Evolutionary conservation across 2,329 filamentous ascomycete species (phyloP), one percentile per base, ranked within the genome.

Genomic region (Aspergillus pseudotamarii): DNA sequence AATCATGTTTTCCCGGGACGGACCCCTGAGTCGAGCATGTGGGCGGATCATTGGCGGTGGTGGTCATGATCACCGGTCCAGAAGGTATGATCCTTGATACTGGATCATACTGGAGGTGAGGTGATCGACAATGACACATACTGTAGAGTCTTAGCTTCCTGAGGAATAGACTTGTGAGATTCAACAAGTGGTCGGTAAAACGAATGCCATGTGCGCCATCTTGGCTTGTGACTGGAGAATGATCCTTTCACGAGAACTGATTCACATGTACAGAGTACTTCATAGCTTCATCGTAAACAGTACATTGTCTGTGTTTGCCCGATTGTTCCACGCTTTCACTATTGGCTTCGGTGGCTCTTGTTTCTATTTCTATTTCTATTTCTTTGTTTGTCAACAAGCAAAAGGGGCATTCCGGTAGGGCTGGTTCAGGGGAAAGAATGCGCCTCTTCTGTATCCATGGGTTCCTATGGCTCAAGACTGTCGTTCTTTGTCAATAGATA

Each of bases 21-120:
- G 11, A 23, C 54, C 60, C 60, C 60, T 59, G 60, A 59, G 21
- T 51, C 23, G 46, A 58, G 61, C 63, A 65, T 63, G 63, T 65
- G 63, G 57, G 46, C 34, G 28, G 45, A 60, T 58, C 59, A 65
- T 65, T 65, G 61, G 60, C 23, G 26, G 21, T 57, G n/a, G n/a
- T 56, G 14, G 8, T 28, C 32, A 43, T 55, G 51, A 36, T 34
- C 46, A 48, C 45, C 11, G 10, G 30, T 21, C 26, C 16, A 54
- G 51, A 36, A 9, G 30, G 30, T 6, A 36, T 46, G 12, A 36
- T 16, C 46, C 46, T 36, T n/a, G 12, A 21, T 41, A n/a, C 46
- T 38, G 19, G 36, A 32, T 36, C 34, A 53, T 21, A 30, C 32
- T 21, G 28, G 21, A 36, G 10, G 51, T 36, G 16, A 11, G 14